Conservation (phyloP, 352 stramenopile species). For the Plasmopara muralis region DNA sequence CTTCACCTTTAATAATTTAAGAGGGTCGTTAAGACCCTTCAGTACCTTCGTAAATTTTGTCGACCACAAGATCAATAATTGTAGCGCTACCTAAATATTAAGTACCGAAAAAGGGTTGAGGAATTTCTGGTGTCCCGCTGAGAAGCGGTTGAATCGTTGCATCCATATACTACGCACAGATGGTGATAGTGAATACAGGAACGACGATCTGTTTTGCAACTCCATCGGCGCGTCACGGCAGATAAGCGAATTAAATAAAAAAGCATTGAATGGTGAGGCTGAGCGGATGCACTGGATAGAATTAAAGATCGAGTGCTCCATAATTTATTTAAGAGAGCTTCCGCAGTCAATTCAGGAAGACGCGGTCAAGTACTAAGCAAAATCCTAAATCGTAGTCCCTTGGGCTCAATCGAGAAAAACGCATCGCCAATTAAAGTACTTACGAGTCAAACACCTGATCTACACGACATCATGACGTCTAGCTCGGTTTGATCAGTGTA, state of each 20-base stretch:
- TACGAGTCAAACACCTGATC: too few species aligned
- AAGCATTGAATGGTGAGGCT: background rate
- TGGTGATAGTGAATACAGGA: background rate
- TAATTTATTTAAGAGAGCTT: too few species aligned
- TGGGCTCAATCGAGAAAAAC: too few species aligned
- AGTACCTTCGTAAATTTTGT: background rate
- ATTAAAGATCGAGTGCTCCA: too few species aligned
- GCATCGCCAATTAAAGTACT: too few species aligned
- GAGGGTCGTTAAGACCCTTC: too few species aligned
- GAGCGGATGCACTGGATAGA: background rate
- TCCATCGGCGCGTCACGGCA: background rate
- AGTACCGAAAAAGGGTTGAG: background rate
- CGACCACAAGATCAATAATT: background rate
- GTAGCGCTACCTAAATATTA: background rate
- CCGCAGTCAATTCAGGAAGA: too few species aligned
- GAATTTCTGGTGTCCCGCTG: background rate
- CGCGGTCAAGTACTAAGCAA: too few species aligned
- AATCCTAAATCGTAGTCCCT: too few species aligned
- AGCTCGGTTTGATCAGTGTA: too few species aligned
- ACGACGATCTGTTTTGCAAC: background rate
- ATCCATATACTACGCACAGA: background rate
- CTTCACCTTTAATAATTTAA: too few species aligned
- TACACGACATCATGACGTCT: too few species aligned
- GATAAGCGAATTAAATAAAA: background rate
- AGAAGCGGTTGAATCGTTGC: background rate